phyloP scores from a whole-genome alignment of 441 rosid species.

The Dalechampia spathulata region DNA sequence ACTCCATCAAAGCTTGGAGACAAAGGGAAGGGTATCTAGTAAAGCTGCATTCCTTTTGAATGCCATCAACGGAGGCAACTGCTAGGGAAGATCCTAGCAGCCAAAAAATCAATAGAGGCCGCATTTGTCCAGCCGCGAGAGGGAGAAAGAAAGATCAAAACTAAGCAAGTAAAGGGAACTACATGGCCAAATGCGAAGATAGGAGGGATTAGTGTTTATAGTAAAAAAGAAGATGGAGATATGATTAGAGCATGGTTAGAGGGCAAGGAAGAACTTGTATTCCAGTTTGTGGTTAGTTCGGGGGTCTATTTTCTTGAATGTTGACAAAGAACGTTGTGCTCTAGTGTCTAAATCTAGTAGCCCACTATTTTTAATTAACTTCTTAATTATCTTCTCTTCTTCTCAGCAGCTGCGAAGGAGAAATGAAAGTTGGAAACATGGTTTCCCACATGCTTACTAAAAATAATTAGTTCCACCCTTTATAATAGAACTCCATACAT shows the following conservation, averaged over 20 bases:
- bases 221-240: background rate
- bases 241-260: no score
- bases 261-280: no score
- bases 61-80: conserved; percentile 11
- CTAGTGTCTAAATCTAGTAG: background rate
- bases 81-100: conserved; percentile 13
- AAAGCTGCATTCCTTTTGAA: conserved; percentile 33
- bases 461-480: no score
- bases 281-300: conserved; percentile 17
- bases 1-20: conserved; percentile 31
- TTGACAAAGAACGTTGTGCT: conserved; percentile 13
- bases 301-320: conserved; percentile 21
- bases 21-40: conserved; percentile 56
- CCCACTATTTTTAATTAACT: background rate
- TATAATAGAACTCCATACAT: no score
- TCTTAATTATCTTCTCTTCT: no score
- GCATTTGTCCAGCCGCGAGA: conserved; percentile 11
- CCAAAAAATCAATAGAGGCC: conserved; percentile 19
- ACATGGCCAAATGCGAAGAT: background rate
- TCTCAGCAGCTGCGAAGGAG: no score
- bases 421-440: no score
- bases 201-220: conserved; percentile 26
- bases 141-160: background rate
- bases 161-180: background rate
- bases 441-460: no score